Evolutionary conservation across 148 eudicot genomes (phyloP).

Genomic region (Heliamphora exappendiculata): DNA sequence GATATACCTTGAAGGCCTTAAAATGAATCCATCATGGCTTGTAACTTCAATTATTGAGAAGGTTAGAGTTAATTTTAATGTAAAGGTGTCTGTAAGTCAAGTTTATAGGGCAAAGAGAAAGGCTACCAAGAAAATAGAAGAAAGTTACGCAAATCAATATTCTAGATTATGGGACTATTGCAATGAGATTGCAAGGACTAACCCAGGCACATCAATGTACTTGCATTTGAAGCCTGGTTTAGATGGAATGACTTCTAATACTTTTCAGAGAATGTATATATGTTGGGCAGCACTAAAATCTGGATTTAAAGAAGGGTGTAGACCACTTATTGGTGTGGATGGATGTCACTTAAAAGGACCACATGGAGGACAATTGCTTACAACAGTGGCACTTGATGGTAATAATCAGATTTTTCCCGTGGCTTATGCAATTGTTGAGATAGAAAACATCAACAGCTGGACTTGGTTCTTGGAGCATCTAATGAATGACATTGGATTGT

Average conservation of each 20-base stretch:
- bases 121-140: background rate
- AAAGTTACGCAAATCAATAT: background rate
- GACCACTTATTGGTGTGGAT: background rate
- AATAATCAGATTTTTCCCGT: background rate
- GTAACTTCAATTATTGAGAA: background rate
- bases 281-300: background rate
- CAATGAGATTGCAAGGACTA: background rate
- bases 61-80: background rate
- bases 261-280: background rate
- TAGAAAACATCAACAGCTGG: background rate
- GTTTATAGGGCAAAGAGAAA: background rate
- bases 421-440: background rate
- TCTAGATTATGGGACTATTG: background rate
- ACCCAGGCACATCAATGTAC: background rate
- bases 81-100: background rate
- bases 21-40: background rate
- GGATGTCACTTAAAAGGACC: background rate
- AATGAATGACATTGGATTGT: background rate
- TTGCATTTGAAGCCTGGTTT: background rate
- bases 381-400: background rate
- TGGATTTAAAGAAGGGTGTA: background rate
- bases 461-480: background rate
- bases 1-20: background rate
- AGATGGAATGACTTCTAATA: background rate
- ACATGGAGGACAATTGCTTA: background rate